Evolutionary conservation across 495 filamentous ascomycete genomes (phyloP).

Genomic region (Tetracladium setigerum): DNA sequence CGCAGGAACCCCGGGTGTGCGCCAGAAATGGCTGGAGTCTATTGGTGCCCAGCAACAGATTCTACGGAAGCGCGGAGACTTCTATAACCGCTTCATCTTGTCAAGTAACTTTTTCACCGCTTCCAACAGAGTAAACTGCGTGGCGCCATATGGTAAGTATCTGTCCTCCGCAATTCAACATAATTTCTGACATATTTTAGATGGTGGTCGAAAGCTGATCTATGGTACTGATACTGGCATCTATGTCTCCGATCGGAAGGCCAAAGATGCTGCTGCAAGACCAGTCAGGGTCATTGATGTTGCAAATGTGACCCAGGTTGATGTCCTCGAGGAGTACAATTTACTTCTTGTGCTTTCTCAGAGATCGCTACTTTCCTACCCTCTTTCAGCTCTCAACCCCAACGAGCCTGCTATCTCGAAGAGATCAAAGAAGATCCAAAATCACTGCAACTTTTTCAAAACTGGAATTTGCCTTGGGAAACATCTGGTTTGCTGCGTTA

Average conservation of each 20-base stretch:
- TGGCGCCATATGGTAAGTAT: slow-evolving; percentile 66
- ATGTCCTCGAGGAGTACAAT: slow-evolving; percentile 90
- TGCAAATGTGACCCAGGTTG: slow-evolving; percentile 85
- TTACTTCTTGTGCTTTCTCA: slow-evolving; percentile 88
- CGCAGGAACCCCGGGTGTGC: slow-evolving; percentile 67
- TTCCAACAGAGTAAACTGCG: slow-evolving; percentile 81
- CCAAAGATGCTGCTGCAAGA: slow-evolving; percentile 64
- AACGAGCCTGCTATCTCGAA: slow-evolving; percentile 73
- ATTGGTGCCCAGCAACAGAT: slow-evolving; percentile 86
- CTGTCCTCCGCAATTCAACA: slow-evolving; percentile 20
- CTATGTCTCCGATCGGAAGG: slow-evolving; percentile 81
- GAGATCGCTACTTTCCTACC: slow-evolving; percentile 82
- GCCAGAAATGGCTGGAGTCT: slow-evolving; percentile 92
- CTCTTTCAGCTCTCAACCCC: slow-evolving; percentile 72
- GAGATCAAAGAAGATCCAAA: slow-evolving; percentile 93
- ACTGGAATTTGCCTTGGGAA: slow-evolving; percentile 89
- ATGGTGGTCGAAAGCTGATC: slow-evolving; percentile 91
- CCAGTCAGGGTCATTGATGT: slow-evolving; percentile 82
- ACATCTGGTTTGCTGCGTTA: slow-evolving; percentile 92
- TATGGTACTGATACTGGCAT: slow-evolving; percentile 92
- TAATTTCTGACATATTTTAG: slow-evolving; percentile 30
- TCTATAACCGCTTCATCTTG: slow-evolving; percentile 84
- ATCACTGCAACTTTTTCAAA: slow-evolving; percentile 97
- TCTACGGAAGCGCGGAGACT: slow-evolving; percentile 78
- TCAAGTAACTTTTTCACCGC: slow-evolving; percentile 78